phyloP scores from a whole-genome alignment of 176 grass and related monocot genomes.

The Metroxylon sagu region DNA sequence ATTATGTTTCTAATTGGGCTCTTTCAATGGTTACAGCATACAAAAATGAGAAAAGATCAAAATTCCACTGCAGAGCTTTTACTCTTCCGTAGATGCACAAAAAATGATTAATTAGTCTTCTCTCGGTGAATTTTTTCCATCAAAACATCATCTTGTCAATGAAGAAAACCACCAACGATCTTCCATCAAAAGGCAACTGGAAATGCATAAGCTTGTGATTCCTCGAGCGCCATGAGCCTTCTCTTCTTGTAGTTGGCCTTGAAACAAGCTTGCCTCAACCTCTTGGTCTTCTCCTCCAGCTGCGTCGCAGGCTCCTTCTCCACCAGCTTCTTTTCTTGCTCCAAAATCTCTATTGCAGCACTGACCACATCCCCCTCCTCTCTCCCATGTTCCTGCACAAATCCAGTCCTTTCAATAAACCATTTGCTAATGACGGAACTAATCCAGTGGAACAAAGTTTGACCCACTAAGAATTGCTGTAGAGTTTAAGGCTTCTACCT shows the following conservation, averaged over 20 bases:
- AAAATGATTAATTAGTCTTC: neutral
- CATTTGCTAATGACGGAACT: too few relatives aligned
- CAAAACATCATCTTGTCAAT: neutral
- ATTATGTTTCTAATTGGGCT: too few relatives aligned
- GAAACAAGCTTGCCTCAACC: conserved; percentile 62
- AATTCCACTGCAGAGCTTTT: too few relatives aligned
- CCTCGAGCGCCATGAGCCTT: conserved; percentile 23
- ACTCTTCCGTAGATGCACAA: too few relatives aligned
- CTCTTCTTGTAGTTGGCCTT: conserved; percentile 67
- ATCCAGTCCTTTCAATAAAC: too few relatives aligned
- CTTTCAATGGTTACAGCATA: too few relatives aligned
- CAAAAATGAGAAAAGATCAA: too few relatives aligned
- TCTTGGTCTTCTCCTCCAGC: conserved; percentile 59
- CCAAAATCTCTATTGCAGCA: conserved; percentile 33
- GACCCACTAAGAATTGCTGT: too few relatives aligned
- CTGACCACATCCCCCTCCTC: conserved; percentile 21
- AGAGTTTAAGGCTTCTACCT: conserved; percentile 12
- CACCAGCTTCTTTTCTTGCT: conserved; percentile 39
- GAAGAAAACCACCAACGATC: too few relatives aligned
- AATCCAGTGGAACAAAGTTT: too few relatives aligned
- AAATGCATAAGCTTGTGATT: neutral
- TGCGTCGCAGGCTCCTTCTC: conserved; percentile 45
- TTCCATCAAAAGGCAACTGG: too few relatives aligned
- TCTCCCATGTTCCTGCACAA: conserved; percentile 36
- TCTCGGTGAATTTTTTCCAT: neutral